Percentiles rank a stretch among this genome's conserved stretches.
Evolutionary conservation across 1,284 basidiomycete species (phyloP).

Genomic region (Termitomyces sp.): DNA sequence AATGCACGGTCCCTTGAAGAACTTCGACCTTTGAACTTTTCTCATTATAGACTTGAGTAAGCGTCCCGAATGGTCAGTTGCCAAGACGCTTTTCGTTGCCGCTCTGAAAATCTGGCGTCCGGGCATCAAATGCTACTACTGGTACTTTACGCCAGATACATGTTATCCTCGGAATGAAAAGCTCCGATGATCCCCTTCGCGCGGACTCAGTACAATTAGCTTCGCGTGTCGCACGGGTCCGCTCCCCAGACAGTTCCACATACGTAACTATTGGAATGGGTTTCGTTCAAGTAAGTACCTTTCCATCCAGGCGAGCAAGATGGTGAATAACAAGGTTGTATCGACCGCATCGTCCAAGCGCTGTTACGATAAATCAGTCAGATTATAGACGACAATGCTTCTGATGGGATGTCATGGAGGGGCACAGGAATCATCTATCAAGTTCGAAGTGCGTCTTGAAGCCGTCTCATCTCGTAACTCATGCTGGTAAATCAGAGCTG

Average conservation of each 20-base stretch:
- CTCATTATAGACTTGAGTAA: background rate
- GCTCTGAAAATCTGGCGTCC: background rate
- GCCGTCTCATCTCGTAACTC: no score
- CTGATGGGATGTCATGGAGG: background rate
- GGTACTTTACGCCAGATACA: background rate
- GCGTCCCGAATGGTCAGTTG: no score
- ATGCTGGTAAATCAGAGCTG: no score
- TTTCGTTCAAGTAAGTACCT: background rate
- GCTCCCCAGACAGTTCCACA: background rate
- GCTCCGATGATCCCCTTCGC: constrained; percentile 6
- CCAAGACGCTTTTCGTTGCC: no score
- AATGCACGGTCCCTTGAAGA: background rate
- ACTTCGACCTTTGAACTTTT: background rate
- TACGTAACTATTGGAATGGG: background rate
- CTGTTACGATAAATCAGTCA: background rate
- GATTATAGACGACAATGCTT: background rate
- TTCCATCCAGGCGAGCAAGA: background rate
- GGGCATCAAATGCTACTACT: no score
- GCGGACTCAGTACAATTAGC: constrained; percentile 5
- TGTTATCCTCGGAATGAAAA: constrained; percentile 1
- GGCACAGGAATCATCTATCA: background rate
- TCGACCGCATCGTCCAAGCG: background rate
- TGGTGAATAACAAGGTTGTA: background rate
- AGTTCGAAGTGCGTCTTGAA: background rate
- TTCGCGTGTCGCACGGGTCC: constrained; percentile 1